These are phyloP conservation scores for Trypanosoma boissoni DNA, from an alignment of 208 protist species.

Conservation along the genomic window DNA sequence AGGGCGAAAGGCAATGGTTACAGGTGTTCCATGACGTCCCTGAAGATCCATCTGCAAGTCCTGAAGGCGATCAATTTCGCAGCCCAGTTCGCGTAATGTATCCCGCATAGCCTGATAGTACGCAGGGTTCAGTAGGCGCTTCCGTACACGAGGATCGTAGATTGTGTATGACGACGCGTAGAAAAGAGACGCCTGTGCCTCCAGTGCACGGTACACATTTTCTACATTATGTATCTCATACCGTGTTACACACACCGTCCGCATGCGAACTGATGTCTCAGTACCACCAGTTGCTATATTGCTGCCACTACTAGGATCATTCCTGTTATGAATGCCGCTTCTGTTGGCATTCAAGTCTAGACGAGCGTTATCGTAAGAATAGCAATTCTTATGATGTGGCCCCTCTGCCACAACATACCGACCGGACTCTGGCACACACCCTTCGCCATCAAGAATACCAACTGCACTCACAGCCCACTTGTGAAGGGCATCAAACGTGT, in stretches of 20 bases:
- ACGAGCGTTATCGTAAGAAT: too few relatives aligned
- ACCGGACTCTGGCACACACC: slow-evolving; percentile 58
- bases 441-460: slow-evolving; percentile 39
- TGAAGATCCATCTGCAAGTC: slow-evolving; percentile 20
- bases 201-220: slow-evolving; percentile 52
- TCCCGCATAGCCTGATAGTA: slow-evolving; percentile 58
- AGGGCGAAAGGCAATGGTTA: slow-evolving; percentile 63
- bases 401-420: slow-evolving; percentile 28
- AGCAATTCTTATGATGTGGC: slow-evolving; percentile 7
- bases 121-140: slow-evolving; percentile 45
- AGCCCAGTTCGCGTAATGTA: slow-evolving; percentile 44
- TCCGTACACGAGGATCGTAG: slow-evolving; percentile 55
- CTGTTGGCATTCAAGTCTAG: too few relatives aligned
- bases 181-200: slow-evolving; percentile 51
- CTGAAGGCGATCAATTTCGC: slow-evolving; percentile 55
- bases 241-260: slow-evolving; percentile 50
- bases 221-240: slow-evolving; percentile 73
- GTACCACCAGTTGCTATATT: neutral
- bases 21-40: neutral
- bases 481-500: slow-evolving; percentile 40
- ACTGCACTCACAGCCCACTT: slow-evolving; percentile 47
- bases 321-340: too few relatives aligned
- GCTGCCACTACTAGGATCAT: neutral
- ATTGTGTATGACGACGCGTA: slow-evolving; percentile 61
- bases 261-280: slow-evolving; percentile 11